Conservation (phyloP, 345 rosid genomes). For the Pistacia integerrima region DNA sequence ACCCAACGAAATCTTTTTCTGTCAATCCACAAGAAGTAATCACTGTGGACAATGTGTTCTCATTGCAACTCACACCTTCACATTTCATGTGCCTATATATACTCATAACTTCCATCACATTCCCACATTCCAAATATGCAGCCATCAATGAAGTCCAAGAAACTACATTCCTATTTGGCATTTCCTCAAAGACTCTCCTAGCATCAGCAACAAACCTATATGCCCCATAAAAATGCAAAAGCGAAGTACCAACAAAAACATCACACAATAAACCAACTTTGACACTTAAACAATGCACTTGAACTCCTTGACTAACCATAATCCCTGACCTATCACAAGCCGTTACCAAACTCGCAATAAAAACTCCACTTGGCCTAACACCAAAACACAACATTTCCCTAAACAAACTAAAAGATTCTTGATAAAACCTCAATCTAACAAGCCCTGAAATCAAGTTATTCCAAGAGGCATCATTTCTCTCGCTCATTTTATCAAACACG, state of each 20-base stretch:
- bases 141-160: conserved; percentile 96
- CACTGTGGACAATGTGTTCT: conserved; percentile 67
- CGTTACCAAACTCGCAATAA: conserved; percentile 68
- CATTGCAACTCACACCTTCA: conserved; percentile 60
- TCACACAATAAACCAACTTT: conserved; percentile 63
- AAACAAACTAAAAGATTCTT: conserved; percentile 49
- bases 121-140: conserved; percentile 57
- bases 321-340: conserved; percentile 69
- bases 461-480: conserved; percentile 79
- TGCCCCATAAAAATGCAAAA: conserved; percentile 77
- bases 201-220: conserved; percentile 52
- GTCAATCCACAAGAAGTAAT: conserved; percentile 62
- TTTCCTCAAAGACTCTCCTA: conserved; percentile 73
- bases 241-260: conserved; percentile 77
- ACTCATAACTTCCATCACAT: conserved; percentile 51
- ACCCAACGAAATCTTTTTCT: conserved; percentile 54
- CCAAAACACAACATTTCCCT: conserved; percentile 43
- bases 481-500: conserved; percentile 74
- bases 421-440: conserved; percentile 53
- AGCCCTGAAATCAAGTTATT: conserved; percentile 77
- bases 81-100: conserved; percentile 52
- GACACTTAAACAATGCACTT: conserved; percentile 60
- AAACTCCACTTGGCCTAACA: conserved; percentile 56
- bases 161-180: conserved; percentile 76
- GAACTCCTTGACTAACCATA: conserved; percentile 67